phyloP scores from a whole-genome alignment of 345 rosid species.

The Arabis hirsuta region DNA sequence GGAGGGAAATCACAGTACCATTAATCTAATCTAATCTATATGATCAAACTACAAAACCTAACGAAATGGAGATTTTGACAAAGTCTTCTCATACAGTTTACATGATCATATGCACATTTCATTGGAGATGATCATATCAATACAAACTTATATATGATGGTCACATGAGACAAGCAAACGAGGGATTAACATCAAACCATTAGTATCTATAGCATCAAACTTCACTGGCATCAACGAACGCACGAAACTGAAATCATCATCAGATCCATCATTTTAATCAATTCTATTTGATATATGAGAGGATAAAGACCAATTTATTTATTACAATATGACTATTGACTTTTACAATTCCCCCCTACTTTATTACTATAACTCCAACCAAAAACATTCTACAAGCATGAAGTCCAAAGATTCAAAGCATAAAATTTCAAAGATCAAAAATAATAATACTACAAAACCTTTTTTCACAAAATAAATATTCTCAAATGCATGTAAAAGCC shows the following conservation, averaged over 20 bases:
- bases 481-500: conserved; percentile 2
- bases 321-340: neutral
- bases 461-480: neutral
- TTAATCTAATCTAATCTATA: conserved; percentile 8
- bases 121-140: neutral
- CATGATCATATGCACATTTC: neutral
- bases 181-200: neutral
- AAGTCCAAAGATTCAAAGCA: conserved; percentile 25
- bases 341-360: neutral
- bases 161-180: neutral
- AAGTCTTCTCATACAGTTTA: neutral
- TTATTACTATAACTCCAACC: conserved; percentile 2
- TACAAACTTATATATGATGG: neutral
- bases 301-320: too few relatives aligned
- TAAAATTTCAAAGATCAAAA: neutral
- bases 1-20: neutral
- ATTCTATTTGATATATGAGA: neutral
- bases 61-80: neutral
- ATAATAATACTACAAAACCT: neutral
- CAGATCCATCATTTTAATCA: neutral
- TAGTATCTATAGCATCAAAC: neutral
- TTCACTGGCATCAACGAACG: neutral
- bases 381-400: conserved; percentile 2
- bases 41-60: neutral
- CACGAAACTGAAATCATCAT: neutral